A percentile compares a stretch with the other conserved stretches of the same genome.
These are phyloP conservation scores for Glonium stellatum DNA, from an alignment of 495 filamentous ascomycete species.

Conservation along the genomic window DNA sequence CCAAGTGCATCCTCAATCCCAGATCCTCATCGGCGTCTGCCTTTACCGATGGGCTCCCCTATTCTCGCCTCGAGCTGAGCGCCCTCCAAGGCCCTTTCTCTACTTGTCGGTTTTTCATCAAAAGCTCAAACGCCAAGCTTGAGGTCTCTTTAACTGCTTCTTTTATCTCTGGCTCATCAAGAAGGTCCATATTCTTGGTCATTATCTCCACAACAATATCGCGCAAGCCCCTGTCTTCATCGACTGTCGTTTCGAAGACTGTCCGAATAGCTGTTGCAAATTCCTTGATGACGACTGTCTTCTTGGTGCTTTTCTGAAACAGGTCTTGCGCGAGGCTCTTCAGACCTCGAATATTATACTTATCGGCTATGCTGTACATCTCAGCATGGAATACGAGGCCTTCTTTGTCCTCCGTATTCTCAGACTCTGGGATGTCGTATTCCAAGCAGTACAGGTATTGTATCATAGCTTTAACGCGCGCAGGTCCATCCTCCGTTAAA, in stretches of 20 bases:
- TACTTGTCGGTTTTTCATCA: not conserved
- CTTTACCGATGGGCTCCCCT: too few species aligned
- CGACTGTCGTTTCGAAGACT: not conserved
- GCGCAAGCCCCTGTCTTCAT: not conserved
- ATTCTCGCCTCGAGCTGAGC: too few species aligned
- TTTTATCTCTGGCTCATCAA: not conserved
- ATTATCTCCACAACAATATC: not conserved
- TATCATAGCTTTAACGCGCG: not conserved
- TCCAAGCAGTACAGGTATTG: not conserved
- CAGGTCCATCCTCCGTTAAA: not conserved
- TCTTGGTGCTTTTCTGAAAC: not conserved
- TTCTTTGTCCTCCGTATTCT: not conserved
- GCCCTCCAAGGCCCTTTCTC: too few species aligned
- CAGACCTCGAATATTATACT: constrained; percentile 1
- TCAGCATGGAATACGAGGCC: not conserved
- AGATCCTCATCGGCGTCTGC: too few species aligned
- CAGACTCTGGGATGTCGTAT: not conserved
- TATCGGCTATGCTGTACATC: not conserved
- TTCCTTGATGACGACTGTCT: not conserved
- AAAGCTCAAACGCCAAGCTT: not conserved
- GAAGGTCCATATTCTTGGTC: not conserved
- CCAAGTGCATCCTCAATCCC: too few species aligned
- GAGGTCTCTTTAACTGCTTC: not conserved
- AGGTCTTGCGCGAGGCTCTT: not conserved
- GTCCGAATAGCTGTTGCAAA: not conserved